Evolutionary conservation across 164 flowering plant species (phyloP).

Genomic region (Macadamia tetraphylla): DNA sequence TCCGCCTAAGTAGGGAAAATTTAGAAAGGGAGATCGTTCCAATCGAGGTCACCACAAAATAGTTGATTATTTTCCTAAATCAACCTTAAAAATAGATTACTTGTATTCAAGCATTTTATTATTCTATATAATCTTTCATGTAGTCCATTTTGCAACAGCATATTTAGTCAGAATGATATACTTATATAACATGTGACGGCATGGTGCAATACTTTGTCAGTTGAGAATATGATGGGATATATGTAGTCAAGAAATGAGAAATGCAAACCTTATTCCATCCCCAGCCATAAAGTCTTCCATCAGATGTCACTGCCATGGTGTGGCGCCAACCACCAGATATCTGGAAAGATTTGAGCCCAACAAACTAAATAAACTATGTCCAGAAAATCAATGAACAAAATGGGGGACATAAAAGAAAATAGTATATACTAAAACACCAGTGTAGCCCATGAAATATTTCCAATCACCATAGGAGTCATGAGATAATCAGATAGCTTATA

Average conservation of each 20-base stretch:
- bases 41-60: too few relatives aligned
- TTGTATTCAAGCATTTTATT: background rate
- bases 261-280: conserved; percentile 93
- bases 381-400: background rate
- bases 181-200: background rate
- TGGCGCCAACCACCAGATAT: conserved; percentile 99
- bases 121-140: background rate
- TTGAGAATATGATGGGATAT: background rate
- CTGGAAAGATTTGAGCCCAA: conserved; percentile 36
- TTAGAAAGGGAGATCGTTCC: too few relatives aligned
- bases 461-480: too few relatives aligned
- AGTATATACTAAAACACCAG: too few relatives aligned
- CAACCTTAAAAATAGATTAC: background rate
- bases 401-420: background rate
- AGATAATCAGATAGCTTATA: too few relatives aligned
- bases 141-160: background rate
- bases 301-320: conserved; percentile 86
- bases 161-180: background rate
- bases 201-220: background rate
- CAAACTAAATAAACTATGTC: background rate
- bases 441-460: too few relatives aligned
- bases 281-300: conserved; percentile 95
- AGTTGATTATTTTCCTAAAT: background rate
- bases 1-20: too few relatives aligned
- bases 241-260: background rate